phyloP scores from a whole-genome alignment of 805 yeast species.

The Saccharomycopsis babjevae region DNA sequence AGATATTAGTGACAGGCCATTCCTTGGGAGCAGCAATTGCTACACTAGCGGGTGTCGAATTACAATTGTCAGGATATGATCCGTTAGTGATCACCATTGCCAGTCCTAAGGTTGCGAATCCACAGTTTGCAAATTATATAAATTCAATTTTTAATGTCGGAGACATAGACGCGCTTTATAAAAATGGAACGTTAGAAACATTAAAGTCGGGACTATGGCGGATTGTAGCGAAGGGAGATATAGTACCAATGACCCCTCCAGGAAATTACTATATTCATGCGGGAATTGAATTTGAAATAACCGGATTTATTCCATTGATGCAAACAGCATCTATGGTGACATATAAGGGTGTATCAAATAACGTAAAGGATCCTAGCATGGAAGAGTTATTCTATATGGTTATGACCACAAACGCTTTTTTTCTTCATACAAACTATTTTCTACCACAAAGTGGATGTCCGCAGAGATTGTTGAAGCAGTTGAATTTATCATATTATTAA shows the following conservation, averaged over 20 bases:
- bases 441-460: neutral
- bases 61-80: conserved; percentile 40
- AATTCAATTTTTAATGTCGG: conserved; percentile 38
- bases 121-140: conserved; percentile 38
- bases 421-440: neutral
- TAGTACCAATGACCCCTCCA: conserved; percentile 53
- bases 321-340: conserved; percentile 21
- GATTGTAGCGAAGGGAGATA: conserved; percentile 45
- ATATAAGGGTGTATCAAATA: conserved; percentile 19
- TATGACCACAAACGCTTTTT: neutral
- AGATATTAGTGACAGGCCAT: conserved; percentile 54
- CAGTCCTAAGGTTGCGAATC: conserved; percentile 55
- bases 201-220: conserved; percentile 36
- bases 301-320: conserved; percentile 28
- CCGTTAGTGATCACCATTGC: conserved; percentile 47
- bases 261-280: conserved; percentile 31
- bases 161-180: conserved; percentile 22
- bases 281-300: conserved; percentile 42
- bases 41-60: conserved; percentile 52
- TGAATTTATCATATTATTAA: neutral
- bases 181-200: conserved; percentile 22
- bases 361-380: neutral
- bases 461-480: neutral
- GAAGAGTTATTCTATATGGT: neutral
- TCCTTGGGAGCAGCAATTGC: conserved; percentile 72